Percentiles rank a stretch among this genome's conserved stretches.
These are phyloP conservation scores for Podospora pseudoanserina DNA, from an alignment of 495 filamentous ascomycete species.

Conservation along the genomic window DNA sequence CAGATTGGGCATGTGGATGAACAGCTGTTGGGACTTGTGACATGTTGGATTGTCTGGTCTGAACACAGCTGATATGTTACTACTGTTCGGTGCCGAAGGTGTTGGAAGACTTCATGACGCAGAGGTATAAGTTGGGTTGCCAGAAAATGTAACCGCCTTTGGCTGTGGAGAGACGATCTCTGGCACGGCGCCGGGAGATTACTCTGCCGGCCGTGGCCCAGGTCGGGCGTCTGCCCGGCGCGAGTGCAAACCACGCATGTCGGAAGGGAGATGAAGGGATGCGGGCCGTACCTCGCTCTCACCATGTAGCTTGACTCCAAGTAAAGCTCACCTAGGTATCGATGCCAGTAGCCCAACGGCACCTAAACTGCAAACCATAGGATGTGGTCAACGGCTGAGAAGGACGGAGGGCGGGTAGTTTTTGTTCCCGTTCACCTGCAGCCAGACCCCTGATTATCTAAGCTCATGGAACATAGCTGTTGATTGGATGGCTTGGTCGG, in stretches of 20 bases:
- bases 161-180: background rate
- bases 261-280: constrained; percentile 12
- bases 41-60: too few species aligned
- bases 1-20: too few species aligned
- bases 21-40: too few species aligned
- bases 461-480: background rate
- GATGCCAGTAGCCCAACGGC: background rate
- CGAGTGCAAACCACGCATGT: constrained; percentile 8
- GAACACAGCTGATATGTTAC: too few species aligned
- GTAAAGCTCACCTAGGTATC: too few species aligned
- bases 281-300: constrained; percentile 5
- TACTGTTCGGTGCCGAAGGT: too few species aligned
- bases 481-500: background rate
- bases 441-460: background rate
- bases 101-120: too few species aligned
- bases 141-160: background rate
- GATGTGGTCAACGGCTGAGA: too few species aligned
- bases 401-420: too few species aligned
- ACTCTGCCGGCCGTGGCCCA: constrained; percentile 2
- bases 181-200: constrained; percentile 4
- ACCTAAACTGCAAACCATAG: background rate
- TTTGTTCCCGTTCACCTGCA: too few species aligned
- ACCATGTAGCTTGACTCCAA: background rate
- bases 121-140: background rate
- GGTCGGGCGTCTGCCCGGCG: background rate